Percentiles rank a stretch among this genome's conserved stretches.
phyloP scores from a whole-genome alignment of 2,329 filamentous ascomycete species.

The Sporothrix luriei region DNA sequence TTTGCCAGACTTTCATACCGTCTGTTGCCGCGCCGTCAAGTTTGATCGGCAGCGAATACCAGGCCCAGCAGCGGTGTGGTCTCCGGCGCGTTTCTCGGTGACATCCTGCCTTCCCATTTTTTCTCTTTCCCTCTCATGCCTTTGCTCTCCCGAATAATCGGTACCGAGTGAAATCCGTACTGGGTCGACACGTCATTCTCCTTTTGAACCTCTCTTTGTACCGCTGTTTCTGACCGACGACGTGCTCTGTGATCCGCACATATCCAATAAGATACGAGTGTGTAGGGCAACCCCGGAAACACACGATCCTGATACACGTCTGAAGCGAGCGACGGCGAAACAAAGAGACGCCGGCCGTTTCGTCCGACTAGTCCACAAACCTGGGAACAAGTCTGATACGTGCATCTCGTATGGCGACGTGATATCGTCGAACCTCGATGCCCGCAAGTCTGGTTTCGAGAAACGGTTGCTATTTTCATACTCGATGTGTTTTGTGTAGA shows the following conservation, averaged over 20 bases:
- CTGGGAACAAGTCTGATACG: neutral
- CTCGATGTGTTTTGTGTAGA: slow-evolving; percentile 20
- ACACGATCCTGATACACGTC: slow-evolving; percentile 14
- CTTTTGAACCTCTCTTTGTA: slow-evolving; percentile 1
- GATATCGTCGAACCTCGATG: neutral
- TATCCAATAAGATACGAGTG: neutral
- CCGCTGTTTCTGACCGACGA: neutral
- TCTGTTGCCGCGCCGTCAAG: neutral
- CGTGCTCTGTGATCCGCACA: neutral
- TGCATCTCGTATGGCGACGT: neutral
- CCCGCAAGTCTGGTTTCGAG: neutral
- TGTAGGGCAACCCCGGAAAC: neutral
- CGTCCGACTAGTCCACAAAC: neutral
- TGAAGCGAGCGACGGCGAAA: neutral
- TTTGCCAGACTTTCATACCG: neutral
- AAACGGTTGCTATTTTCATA: neutral
- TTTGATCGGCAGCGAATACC: slow-evolving; percentile 11
- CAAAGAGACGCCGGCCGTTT: slow-evolving; percentile 5
- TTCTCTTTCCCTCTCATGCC: neutral
- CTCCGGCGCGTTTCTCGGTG: slow-evolving; percentile 11
- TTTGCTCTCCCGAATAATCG: neutral
- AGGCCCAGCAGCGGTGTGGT: slow-evolving; percentile 10
- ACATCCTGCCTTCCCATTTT: neutral
- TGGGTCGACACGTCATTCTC: neutral
- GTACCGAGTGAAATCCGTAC: neutral